These are phyloP conservation scores for Allomyces macrogynus DNA, from an alignment of 192 early-diverging fungal species.

Conservation along the genomic window DNA sequence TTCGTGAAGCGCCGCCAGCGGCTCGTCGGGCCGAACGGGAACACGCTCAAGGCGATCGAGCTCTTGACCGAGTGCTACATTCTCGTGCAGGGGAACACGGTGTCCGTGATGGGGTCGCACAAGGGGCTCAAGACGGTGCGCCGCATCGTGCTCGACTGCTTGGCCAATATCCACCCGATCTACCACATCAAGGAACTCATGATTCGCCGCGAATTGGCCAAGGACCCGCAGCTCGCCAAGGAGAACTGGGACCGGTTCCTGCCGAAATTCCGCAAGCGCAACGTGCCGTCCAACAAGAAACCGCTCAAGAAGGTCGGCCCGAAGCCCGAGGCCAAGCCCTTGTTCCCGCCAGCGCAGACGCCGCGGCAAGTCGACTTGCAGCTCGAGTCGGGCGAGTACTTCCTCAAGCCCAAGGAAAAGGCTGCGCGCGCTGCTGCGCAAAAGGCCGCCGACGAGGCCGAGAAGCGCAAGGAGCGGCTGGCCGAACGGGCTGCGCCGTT, in stretches of 20 bases:
- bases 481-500: constrained; percentile 60
- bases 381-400: constrained; percentile 93
- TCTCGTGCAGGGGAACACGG: constrained; percentile 97
- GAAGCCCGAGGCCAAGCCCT: constrained; percentile 66
- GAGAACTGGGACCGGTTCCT: constrained; percentile 97
- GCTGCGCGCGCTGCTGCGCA: constrained; percentile 20
- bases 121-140: constrained; percentile 73
- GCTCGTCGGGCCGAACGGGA: constrained; percentile 83
- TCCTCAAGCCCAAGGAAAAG: constrained; percentile 55
- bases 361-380: constrained; percentile 73
- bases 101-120: constrained; percentile 77
- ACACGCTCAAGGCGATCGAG: constrained; percentile 91
- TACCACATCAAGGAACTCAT: constrained; percentile 99
- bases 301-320: constrained; percentile 24
- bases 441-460: constrained; percentile 19
- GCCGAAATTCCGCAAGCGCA: constrained; percentile 88
- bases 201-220: constrained; percentile 94
- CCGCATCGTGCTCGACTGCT: constrained; percentile 83
- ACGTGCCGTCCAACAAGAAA: constrained; percentile 48
- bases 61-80: constrained; percentile 86
- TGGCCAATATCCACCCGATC: constrained; percentile 97
- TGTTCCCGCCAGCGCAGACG: constrained; percentile 66
- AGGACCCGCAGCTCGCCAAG: constrained; percentile 77
- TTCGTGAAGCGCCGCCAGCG: constrained; percentile 93
- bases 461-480: constrained; percentile 53